These are phyloP conservation scores for Afroboletus lepidellus DNA, from an alignment of 1,284 basidiomycete genomes.

Conservation along the genomic window DNA sequence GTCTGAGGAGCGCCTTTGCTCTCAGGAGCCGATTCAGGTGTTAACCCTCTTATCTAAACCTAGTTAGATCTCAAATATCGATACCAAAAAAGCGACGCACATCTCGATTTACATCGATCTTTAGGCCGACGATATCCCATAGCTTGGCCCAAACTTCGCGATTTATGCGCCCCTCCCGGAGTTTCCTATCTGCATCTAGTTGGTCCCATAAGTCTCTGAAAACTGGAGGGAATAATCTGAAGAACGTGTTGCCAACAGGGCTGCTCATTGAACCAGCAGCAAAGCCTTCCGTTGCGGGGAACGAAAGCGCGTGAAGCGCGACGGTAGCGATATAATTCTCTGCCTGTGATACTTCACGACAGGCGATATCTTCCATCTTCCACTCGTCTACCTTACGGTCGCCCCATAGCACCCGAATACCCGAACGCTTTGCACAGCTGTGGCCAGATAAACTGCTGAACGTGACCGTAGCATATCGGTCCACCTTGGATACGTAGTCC, in stretches of 20 bases:
- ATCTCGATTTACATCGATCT: conserved; percentile 44
- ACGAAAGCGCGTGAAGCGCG: conserved; percentile 77
- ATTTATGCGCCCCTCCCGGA: conserved; percentile 64
- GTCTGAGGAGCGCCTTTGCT: conserved; percentile 16
- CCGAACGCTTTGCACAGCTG: conserved; percentile 71
- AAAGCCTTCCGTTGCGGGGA: conserved; percentile 62
- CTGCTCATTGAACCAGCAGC: conserved; percentile 44
- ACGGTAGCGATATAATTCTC: conserved; percentile 90
- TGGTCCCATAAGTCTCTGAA: conserved; percentile 95
- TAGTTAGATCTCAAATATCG: conserved; percentile 2
- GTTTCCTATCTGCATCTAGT: conserved; percentile 67
- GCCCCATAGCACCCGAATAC: conserved; percentile 73
- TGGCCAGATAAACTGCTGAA: conserved; percentile 65
- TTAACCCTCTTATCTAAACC: conserved; percentile 33
- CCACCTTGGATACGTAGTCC: conserved; percentile 64
- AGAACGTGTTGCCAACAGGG: conserved; percentile 53
- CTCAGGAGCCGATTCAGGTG: conserved; percentile 29
- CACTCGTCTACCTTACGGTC: conserved; percentile 65
- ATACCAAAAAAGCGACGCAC: conserved; percentile 34
- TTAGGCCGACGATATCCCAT: conserved; percentile 57
- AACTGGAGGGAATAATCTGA: conserved; percentile 74
- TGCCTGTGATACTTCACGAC: conserved; percentile 75
- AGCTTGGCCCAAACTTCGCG: conserved; percentile 72
- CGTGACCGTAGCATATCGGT: conserved; percentile 73
- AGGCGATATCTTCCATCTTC: conserved; percentile 85